Evolutionary conservation across 2,329 filamentous ascomycete species (phyloP).

Genomic region (Fusarium sp.): DNA sequence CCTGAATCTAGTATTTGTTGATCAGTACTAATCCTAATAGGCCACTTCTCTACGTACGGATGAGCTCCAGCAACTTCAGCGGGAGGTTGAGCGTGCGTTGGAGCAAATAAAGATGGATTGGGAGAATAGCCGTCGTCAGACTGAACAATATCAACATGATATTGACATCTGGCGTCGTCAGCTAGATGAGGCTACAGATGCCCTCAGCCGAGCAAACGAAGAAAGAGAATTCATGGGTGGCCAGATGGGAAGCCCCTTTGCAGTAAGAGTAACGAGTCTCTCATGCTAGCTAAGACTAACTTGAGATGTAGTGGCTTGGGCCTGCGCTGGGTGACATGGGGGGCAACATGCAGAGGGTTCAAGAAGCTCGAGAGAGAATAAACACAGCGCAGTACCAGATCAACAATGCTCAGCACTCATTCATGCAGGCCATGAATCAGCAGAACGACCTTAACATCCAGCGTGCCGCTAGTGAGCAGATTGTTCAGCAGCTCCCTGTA

Average conservation of each 20-base stretch:
- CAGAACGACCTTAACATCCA: not conserved
- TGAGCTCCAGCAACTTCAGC: not conserved
- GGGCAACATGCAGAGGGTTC: no score
- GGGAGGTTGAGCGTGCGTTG: not conserved
- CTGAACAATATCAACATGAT: not conserved
- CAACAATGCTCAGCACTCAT: not conserved
- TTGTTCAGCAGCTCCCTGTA: not conserved
- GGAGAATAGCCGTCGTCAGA: not conserved
- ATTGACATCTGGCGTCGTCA: not conserved
- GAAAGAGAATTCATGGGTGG: no score
- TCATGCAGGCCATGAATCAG: not conserved
- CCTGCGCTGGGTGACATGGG: not conserved
- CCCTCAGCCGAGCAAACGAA: not conserved
- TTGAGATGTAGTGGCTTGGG: no score
- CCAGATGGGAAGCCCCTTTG: no score
- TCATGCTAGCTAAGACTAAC: not conserved
- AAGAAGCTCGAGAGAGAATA: not conserved
- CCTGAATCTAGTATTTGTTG: accelerated
- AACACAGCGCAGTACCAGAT: not conserved
- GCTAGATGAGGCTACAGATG: not conserved
- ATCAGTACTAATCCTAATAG: not conserved
- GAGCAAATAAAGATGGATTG: not conserved
- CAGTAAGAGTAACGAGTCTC: not conserved
- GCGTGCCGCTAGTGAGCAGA: not conserved
- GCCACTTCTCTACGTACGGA: not conserved